Evolutionary conservation across 768 basidiomycete genomes (phyloP).

Genomic region (Lentinula boryana): DNA sequence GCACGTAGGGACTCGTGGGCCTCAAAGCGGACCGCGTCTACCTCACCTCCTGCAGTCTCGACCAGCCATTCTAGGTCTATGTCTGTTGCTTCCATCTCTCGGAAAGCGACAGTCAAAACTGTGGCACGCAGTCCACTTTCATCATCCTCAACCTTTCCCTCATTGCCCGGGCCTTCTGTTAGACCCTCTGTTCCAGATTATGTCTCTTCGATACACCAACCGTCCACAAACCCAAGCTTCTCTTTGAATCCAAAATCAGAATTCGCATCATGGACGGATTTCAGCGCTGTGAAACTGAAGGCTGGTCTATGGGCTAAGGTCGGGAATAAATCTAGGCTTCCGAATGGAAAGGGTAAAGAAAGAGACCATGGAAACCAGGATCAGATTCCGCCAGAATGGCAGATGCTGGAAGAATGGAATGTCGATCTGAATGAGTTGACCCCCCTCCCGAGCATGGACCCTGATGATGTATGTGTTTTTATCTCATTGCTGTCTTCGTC

Average conservation of each 20-base stretch:
- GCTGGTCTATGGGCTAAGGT: slow-evolving; percentile 57
- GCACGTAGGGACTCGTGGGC: not conserved
- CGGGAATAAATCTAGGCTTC: slow-evolving; percentile 16
- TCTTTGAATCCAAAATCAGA: slow-evolving; percentile 50
- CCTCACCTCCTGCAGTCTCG: not conserved
- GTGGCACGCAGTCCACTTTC: slow-evolving; percentile 8
- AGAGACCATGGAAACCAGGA: slow-evolving; percentile 20
- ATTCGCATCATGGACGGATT: slow-evolving; percentile 49
- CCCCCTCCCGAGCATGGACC: slow-evolving; percentile 60
- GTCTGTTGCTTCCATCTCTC: not conserved
- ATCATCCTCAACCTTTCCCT: slow-evolving; percentile 22
- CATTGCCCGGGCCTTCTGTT: slow-evolving; percentile 10
- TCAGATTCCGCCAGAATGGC: slow-evolving; percentile 38
- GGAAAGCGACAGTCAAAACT: slow-evolving; percentile 15
- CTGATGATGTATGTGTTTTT: slow-evolving; percentile 8
- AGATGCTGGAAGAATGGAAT: slow-evolving; percentile 61
- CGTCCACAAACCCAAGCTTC: slow-evolving; percentile 83
- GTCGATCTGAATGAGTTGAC: slow-evolving; percentile 53
- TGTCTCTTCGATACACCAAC: slow-evolving; percentile 71
- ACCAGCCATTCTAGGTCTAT: not conserved
- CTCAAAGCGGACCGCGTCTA: not conserved
- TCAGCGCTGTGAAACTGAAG: slow-evolving; percentile 44
- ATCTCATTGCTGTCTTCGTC: not conserved
- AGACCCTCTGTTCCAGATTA: slow-evolving; percentile 43
- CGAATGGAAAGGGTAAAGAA: slow-evolving; percentile 33